Conservation (phyloP, 495 filamentous ascomycete genomes). For the Podospora anserina region DNA sequence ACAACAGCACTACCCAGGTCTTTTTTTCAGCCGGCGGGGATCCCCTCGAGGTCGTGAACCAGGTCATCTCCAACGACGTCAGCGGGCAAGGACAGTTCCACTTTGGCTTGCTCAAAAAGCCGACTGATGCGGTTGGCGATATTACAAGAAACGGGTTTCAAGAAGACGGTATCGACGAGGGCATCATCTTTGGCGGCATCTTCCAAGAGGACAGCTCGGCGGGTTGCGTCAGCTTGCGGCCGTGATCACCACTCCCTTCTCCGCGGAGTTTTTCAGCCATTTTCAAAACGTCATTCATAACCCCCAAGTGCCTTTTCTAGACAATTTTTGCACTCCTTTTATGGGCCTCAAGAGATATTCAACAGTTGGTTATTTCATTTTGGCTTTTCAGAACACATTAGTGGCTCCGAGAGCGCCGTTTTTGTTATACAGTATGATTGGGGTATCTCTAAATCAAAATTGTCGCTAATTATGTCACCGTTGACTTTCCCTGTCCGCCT, state of each 20-base stretch:
- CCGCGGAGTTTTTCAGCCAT: not conserved
- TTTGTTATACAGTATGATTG: not conserved
- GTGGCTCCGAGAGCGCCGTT: not conserved
- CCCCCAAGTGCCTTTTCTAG: too few relatives aligned
- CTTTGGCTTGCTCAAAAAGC: constrained; percentile 48
- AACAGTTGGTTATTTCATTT: too few relatives aligned
- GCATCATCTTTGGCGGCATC: constrained; percentile 46
- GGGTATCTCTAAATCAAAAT: constrained; percentile 3
- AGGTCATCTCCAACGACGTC: constrained; percentile 37
- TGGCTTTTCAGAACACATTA: too few relatives aligned
- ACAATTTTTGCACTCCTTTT: too few relatives aligned
- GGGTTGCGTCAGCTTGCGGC: constrained; percentile 34
- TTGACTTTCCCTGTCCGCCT: not conserved
- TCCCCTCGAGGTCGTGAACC: constrained; percentile 35
- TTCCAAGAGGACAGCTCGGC: constrained; percentile 43
- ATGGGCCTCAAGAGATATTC: too few relatives aligned
- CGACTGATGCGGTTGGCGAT: constrained; percentile 34
- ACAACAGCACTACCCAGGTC: constrained; percentile 18
- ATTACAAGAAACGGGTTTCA: constrained; percentile 43
- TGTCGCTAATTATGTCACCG: not conserved
- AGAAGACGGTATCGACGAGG: constrained; percentile 41
- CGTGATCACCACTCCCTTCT: not conserved
- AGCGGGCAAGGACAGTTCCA: constrained; percentile 48
- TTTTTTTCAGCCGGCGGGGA: constrained; percentile 38
- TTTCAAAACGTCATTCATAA: not conserved